Percentiles rank a stretch among this genome's conserved stretches.
Conservation (phyloP, 768 basidiomycete genomes). For the Sporobolomyces phaffii region DNA sequence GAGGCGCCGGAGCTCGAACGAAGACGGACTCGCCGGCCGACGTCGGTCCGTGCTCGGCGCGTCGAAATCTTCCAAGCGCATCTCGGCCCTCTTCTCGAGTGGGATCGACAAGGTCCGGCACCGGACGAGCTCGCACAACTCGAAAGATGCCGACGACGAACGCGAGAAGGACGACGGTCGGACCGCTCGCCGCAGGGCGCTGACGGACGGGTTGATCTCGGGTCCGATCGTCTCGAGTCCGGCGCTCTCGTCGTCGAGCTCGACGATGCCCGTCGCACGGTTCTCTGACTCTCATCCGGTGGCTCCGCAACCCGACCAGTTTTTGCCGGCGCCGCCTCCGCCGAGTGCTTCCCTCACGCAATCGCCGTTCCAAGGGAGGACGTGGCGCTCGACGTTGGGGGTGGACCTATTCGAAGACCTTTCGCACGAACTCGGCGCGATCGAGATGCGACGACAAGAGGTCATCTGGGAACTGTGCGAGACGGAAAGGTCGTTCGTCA, state of each 20-base stretch:
- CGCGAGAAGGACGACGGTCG: neutral
- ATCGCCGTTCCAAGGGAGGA: conserved; percentile 20
- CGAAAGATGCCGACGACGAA: conserved; percentile 11
- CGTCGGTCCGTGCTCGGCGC: neutral
- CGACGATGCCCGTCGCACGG: neutral
- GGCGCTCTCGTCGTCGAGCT: neutral
- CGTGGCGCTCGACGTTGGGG: conserved; percentile 48
- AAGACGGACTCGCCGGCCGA: neutral
- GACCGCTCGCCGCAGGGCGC: neutral
- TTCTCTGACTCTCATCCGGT: neutral
- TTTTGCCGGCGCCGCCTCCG: neutral
- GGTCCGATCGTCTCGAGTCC: neutral
- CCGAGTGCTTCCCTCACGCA: neutral
- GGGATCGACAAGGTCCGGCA: conserved; percentile 16
- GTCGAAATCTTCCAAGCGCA: conserved; percentile 22
- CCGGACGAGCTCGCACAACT: conserved; percentile 21
- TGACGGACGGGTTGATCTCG: conserved; percentile 14
- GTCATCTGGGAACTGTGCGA: conserved; percentile 63
- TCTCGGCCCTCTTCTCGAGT: conserved; percentile 21
- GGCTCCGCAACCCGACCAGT: neutral
- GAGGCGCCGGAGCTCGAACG: conserved; percentile 1
- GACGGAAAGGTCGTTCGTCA: conserved; percentile 65
- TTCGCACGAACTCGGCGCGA: conserved; percentile 49
- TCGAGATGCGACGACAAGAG: conserved; percentile 61
- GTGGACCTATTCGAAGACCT: conserved; percentile 48